Conservation (phyloP, 768 basidiomycete genomes). For the Holtermannia corniformis region DNA sequence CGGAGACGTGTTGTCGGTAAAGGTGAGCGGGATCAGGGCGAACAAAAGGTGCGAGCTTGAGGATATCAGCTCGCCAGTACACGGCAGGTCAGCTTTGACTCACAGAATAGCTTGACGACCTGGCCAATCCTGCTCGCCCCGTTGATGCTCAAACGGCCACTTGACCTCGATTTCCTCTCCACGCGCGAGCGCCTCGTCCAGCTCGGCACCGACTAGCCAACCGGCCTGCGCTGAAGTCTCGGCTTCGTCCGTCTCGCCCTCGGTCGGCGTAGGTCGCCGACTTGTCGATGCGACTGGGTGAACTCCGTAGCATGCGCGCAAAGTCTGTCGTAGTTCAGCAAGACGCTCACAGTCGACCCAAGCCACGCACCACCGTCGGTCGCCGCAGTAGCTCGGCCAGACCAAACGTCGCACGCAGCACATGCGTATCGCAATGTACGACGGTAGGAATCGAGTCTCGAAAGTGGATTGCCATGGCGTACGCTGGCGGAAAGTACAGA, state of each 20-base stretch:
- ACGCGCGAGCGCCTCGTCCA: constrained; percentile 14
- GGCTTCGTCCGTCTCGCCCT: not conserved
- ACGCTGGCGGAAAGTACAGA: not conserved
- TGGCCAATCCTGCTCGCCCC: constrained; percentile 25
- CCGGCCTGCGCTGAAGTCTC: not conserved
- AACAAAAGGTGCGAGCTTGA: constrained; percentile 6
- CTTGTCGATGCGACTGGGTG: constrained; percentile 5
- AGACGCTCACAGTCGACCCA: not conserved
- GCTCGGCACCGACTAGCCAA: constrained; percentile 25
- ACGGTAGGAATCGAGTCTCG: constrained; percentile 21
- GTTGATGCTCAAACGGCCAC: constrained; percentile 24
- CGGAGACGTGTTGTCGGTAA: constrained; percentile 25
- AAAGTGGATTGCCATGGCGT: not conserved
- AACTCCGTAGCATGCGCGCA: constrained; percentile 24
- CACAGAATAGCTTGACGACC: constrained; percentile 27
- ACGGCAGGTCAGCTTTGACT: not conserved
- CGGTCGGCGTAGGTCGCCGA: not conserved
- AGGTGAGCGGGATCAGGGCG: constrained; percentile 17
- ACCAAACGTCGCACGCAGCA: constrained; percentile 23
- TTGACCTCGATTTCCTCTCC: constrained; percentile 17
- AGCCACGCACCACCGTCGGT: constrained; percentile 22
- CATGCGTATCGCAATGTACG: constrained; percentile 26
- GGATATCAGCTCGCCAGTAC: not conserved
- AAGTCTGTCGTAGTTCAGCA: constrained; percentile 11
- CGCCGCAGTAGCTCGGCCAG: constrained; percentile 20